Conservation (phyloP, 768 basidiomycete genomes). For the Zangia roseola region DNA sequence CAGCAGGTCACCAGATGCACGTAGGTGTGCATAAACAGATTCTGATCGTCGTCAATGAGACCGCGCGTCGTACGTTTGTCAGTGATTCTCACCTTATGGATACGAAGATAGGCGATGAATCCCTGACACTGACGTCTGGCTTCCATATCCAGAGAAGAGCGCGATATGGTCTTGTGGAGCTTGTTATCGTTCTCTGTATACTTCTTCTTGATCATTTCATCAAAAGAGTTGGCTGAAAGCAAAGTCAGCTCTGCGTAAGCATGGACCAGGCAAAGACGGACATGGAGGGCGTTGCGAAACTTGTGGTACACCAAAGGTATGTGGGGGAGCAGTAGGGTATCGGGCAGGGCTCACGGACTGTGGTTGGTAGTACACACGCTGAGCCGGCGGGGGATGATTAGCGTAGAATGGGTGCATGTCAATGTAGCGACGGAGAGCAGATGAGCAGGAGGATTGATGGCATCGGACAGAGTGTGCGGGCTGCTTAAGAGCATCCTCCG, state of each 20-base stretch:
- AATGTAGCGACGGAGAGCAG: background rate
- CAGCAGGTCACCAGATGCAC: slow-evolving; percentile 23
- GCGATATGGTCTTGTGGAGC: slow-evolving; percentile 6
- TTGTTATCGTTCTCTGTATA: background rate
- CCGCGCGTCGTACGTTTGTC: background rate
- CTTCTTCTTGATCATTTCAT: background rate
- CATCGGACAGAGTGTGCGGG: background rate
- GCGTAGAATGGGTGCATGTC: slow-evolving; percentile 5
- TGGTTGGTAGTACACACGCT: background rate
- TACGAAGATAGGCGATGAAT: slow-evolving; percentile 11
- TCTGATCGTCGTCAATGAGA: slow-evolving; percentile 18
- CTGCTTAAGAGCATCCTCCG: slow-evolving; percentile 1
- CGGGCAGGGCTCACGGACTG: background rate
- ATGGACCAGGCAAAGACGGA: slow-evolving; percentile 7
- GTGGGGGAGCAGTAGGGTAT: slow-evolving; percentile 1
- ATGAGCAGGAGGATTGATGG: background rate
- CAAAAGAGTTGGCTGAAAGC: slow-evolving; percentile 5
- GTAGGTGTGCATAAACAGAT: slow-evolving; percentile 25
- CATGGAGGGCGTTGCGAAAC: background rate
- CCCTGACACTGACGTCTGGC: background rate
- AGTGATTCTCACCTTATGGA: slow-evolving; percentile 19
- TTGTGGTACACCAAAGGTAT: background rate
- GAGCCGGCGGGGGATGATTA: background rate
- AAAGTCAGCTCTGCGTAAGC: background rate
- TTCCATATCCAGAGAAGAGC: background rate